phyloP scores from a whole-genome alignment of 495 filamentous ascomycete genomes.

The Lasiosphaeris hirsuta region DNA sequence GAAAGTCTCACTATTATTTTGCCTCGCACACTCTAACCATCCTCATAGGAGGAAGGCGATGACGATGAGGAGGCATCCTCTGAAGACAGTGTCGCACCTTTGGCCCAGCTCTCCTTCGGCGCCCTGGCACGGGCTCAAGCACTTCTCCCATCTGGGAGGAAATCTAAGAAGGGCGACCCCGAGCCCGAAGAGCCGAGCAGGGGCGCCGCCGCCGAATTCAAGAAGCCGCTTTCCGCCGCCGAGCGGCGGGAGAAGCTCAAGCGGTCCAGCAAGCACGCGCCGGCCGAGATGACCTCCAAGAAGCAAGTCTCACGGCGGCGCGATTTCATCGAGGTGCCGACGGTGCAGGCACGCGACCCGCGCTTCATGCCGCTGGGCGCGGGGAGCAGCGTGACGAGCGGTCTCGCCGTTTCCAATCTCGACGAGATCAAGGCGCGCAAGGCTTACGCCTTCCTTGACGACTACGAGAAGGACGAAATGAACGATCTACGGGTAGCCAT shows the following conservation, averaged over 20 bases:
- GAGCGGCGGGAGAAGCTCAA: conserved; percentile 18
- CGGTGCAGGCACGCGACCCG: conserved; percentile 69
- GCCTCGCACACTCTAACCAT: background rate
- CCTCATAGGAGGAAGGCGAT: conserved; percentile 20
- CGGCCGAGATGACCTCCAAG: conserved; percentile 74
- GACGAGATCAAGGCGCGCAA: conserved; percentile 56
- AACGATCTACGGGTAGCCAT: conserved; percentile 63
- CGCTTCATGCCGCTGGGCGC: conserved; percentile 61
- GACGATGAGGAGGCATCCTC: conserved; percentile 27
- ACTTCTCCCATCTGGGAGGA: conserved; percentile 47
- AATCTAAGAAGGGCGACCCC: conserved; percentile 16
- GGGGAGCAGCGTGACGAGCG: conserved; percentile 39
- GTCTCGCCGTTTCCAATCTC: conserved; percentile 28
- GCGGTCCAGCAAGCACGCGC: conserved; percentile 82
- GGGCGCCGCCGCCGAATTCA: background rate
- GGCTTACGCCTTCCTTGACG: conserved; percentile 81
- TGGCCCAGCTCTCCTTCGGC: conserved; percentile 72
- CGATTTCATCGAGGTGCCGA: conserved; percentile 57
- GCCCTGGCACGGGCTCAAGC: conserved; percentile 82
- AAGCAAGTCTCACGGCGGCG: conserved; percentile 76
- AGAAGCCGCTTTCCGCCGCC: conserved; percentile 1
- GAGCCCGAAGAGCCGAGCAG: background rate
- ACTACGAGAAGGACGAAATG: conserved; percentile 78
- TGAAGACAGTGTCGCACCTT: conserved; percentile 38
- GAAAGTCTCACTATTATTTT: background rate